These are phyloP conservation scores for Geoglossum cookeanum DNA, from an alignment of 2,329 filamentous ascomycete species.

Conservation along the genomic window DNA sequence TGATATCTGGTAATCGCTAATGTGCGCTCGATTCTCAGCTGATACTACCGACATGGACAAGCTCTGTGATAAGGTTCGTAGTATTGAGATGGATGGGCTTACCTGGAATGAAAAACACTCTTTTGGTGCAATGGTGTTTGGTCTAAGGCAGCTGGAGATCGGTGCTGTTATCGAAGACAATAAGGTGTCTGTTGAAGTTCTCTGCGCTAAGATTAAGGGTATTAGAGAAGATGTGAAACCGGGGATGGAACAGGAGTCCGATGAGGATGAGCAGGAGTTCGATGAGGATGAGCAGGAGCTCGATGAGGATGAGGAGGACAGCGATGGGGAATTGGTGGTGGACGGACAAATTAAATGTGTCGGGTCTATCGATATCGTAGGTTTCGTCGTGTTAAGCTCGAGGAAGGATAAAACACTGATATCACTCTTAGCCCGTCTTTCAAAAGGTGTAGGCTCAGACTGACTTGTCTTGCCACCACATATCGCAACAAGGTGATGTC, in stretches of 20 bases:
- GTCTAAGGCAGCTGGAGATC: slow-evolving; percentile 99
- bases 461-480: not conserved
- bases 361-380: slow-evolving; percentile 75
- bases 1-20: slow-evolving; percentile 7
- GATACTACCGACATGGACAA: slow-evolving; percentile 84
- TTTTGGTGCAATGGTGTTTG: slow-evolving; percentile 83
- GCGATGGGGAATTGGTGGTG: too few relatives aligned
- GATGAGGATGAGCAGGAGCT: slow-evolving; percentile 84
- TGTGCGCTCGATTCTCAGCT: slow-evolving; percentile 29
- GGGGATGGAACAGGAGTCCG: too few relatives aligned
- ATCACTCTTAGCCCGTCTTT: slow-evolving; percentile 44
- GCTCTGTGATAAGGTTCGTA: slow-evolving; percentile 62
- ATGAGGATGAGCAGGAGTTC: too few relatives aligned
- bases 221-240: too few relatives aligned
- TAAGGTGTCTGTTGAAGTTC: slow-evolving; percentile 72
- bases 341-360: too few relatives aligned
- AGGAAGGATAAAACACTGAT: not conserved
- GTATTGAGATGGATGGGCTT: slow-evolving; percentile 81
- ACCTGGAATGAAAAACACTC: slow-evolving; percentile 91
- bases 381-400: slow-evolving; percentile 11
- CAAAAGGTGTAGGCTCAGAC: slow-evolving; percentile 61
- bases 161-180: slow-evolving; percentile 96
- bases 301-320: slow-evolving; percentile 71
- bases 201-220: too few relatives aligned
- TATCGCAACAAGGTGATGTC: not conserved